These are phyloP conservation scores for Colletotrichum tanaceti DNA, from an alignment of 2,329 filamentous ascomycete species.

Conservation along the genomic window DNA sequence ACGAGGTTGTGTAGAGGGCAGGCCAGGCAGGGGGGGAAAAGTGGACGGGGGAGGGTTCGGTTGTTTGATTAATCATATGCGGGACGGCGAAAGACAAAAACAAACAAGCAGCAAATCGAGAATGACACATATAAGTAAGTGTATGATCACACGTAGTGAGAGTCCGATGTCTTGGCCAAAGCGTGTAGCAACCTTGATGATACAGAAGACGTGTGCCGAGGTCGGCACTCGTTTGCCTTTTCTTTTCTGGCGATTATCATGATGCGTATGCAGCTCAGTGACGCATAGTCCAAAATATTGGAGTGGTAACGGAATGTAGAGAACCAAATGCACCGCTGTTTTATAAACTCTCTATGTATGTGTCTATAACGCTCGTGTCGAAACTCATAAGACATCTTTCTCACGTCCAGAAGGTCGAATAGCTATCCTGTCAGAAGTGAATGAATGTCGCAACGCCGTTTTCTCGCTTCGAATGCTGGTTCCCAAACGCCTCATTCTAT, in stretches of 20 bases:
- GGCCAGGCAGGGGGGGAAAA: too few relatives aligned
- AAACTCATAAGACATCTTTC: constrained; percentile 13
- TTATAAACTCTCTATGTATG: constrained; percentile 22
- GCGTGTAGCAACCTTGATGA: not conserved
- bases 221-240: not conserved
- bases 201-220: not conserved
- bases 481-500: constrained; percentile 31
- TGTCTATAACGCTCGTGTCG: constrained; percentile 11
- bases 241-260: not conserved
- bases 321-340: constrained; percentile 17
- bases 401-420: not conserved
- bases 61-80: too few relatives aligned
- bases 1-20: constrained; percentile 57
- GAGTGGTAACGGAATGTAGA: not conserved
- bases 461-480: constrained; percentile 28
- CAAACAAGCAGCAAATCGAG: not conserved
- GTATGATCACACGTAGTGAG: not conserved
- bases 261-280: not conserved
- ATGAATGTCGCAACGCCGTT: not conserved
- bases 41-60: not conserved
- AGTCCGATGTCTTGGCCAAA: not conserved
- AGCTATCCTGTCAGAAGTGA: not conserved
- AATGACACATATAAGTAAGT: constrained; percentile 6
- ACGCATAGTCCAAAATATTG: too few relatives aligned
- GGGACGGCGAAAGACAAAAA: too few relatives aligned